These are phyloP conservation scores for Colletotrichum liaoningense DNA, from an alignment of 2,329 filamentous ascomycete species.

Conservation along the genomic window DNA sequence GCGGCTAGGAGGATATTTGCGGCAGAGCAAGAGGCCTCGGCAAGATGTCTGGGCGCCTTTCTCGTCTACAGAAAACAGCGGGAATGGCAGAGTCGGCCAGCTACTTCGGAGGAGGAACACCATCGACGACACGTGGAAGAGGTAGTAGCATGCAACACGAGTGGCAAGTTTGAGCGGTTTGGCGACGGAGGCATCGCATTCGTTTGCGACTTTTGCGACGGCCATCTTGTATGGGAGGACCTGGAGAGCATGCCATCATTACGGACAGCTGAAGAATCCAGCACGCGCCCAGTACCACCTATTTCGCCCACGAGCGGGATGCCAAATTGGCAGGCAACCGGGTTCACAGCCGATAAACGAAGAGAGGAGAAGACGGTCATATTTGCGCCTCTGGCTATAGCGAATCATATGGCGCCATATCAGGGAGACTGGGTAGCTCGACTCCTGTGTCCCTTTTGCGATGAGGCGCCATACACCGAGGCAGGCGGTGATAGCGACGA, in stretches of 20 bases:
- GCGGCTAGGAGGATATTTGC: constrained; percentile 67
- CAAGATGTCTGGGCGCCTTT: constrained; percentile 67
- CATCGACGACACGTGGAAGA: constrained; percentile 57
- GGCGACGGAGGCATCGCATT: constrained; percentile 67
- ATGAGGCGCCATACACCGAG: constrained; percentile 57
- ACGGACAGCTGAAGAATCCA: constrained; percentile 40
- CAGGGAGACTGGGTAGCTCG: constrained; percentile 63
- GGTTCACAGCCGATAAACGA: constrained; percentile 48
- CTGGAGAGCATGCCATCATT: constrained; percentile 63
- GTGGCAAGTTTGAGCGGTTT: constrained; percentile 68
- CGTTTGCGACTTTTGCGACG: constrained; percentile 72
- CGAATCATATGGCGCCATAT: constrained; percentile 65
- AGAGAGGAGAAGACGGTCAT: constrained; percentile 60
- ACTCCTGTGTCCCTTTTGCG: constrained; percentile 67
- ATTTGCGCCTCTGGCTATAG: constrained; percentile 67
- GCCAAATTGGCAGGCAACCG: constrained; percentile 64
- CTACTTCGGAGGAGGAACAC: constrained; percentile 48
- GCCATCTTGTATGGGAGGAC: constrained; percentile 69
- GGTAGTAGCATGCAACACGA: constrained; percentile 60
- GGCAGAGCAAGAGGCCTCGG: constrained; percentile 58
- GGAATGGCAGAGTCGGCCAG: constrained; percentile 42
- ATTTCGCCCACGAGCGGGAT: constrained; percentile 37
- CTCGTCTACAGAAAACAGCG: constrained; percentile 64
- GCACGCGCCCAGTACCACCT: constrained; percentile 21
- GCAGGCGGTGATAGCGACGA: constrained; percentile 62